These are phyloP conservation scores for Metarhizium humberi DNA, from an alignment of 2,329 filamentous ascomycete species.

Conservation along the genomic window DNA sequence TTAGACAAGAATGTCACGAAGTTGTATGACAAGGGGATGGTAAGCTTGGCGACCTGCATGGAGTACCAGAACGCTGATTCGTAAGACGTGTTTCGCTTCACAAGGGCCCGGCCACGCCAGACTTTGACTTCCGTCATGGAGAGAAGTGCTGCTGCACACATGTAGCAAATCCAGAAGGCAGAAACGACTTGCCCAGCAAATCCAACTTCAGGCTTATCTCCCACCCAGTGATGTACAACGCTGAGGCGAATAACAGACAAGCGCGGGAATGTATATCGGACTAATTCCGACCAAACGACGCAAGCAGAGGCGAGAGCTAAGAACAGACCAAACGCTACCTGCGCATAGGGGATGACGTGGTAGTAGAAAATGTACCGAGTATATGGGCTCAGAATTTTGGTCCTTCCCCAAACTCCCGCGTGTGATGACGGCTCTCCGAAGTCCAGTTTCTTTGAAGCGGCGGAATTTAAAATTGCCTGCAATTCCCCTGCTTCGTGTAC, in stretches of 20 bases:
- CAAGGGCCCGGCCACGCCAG: conserved; percentile 91
- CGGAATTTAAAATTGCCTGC: conserved; percentile 77
- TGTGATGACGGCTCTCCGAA: conserved; percentile 54
- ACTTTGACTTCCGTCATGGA: conserved; percentile 90
- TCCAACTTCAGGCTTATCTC: conserved; percentile 65
- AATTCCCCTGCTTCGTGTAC: conserved; percentile 65
- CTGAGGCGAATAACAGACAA: conserved; percentile 61
- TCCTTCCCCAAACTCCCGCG: conserved; percentile 42
- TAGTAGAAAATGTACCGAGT: conserved; percentile 72
- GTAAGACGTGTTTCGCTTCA: conserved; percentile 81
- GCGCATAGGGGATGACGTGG: conserved; percentile 59
- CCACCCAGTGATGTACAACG: conserved; percentile 66
- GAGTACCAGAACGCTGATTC: conserved; percentile 96
- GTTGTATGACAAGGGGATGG: conserved; percentile 89
- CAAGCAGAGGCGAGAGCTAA: conserved; percentile 68
- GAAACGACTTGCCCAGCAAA: conserved; percentile 81
- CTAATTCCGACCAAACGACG: conserved; percentile 88
- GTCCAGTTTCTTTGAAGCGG: conserved; percentile 69
- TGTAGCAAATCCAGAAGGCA: conserved; percentile 86
- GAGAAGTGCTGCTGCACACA: conserved; percentile 81
- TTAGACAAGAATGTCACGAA: conserved; percentile 82
- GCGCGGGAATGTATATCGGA: conserved; percentile 70
- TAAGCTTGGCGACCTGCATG: conserved; percentile 83
- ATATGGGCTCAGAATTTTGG: conserved; percentile 65
- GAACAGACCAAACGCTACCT: conserved; percentile 55